phyloP scores from a whole-genome alignment of 2,329 filamentous ascomycete genomes.

The Orbilia oligospora region DNA sequence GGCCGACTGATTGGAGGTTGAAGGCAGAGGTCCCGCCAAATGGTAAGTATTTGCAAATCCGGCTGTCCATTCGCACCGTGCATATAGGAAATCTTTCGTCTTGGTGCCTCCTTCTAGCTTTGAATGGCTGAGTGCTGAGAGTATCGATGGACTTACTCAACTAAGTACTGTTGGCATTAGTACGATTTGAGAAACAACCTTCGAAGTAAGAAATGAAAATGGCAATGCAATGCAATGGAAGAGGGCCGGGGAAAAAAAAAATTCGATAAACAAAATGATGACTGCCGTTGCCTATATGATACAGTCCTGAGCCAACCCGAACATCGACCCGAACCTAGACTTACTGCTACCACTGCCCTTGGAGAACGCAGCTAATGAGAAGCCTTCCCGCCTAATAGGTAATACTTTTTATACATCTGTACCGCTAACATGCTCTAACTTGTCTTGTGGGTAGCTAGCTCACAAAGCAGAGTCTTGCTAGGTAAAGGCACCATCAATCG shows the following conservation, averaged over 20 bases:
- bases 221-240: constrained; percentile 19
- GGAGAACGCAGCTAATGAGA: constrained; percentile 31
- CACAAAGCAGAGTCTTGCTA: neutral
- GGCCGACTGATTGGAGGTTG: constrained; percentile 40
- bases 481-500: constrained; percentile 10
- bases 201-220: constrained; percentile 22
- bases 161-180: constrained; percentile 53
- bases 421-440: constrained; percentile 35
- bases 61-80: constrained; percentile 52
- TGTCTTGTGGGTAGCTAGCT: constrained; percentile 14
- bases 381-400: constrained; percentile 48
- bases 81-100: constrained; percentile 40
- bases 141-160: constrained; percentile 29
- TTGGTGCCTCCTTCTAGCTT: constrained; percentile 49
- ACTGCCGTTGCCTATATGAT: constrained; percentile 51
- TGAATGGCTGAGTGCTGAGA: constrained; percentile 31
- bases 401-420: constrained; percentile 51
- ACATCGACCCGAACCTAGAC: constrained; percentile 23
- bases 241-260: constrained; percentile 30
- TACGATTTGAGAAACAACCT: constrained; percentile 35
- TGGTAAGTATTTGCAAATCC: constrained; percentile 44
- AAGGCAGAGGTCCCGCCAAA: constrained; percentile 54
- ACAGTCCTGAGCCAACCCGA: constrained; percentile 19
- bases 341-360: constrained; percentile 29
- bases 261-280: constrained; percentile 24